Evolutionary conservation across 345 rosid genomes (phyloP).

Genomic region (Salix dunnii): DNA sequence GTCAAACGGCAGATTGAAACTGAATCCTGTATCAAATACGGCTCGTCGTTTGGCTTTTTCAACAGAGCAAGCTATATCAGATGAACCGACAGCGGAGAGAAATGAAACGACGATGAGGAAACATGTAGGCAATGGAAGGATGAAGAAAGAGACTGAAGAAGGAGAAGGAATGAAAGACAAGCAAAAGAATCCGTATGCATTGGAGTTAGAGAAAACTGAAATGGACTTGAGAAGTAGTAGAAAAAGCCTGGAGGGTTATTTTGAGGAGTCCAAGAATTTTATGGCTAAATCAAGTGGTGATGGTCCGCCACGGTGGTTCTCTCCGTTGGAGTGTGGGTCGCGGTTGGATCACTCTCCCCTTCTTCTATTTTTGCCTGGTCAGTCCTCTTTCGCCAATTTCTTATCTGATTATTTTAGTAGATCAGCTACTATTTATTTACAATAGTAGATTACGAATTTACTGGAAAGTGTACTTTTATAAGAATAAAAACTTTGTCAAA

Average conservation of each 20-base stretch:
- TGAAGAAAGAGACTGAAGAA: not conserved
- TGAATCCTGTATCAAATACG: not conserved
- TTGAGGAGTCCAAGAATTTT: slow-evolving; percentile 44
- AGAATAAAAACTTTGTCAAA: too few relatives aligned
- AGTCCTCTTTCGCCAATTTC: slow-evolving; percentile 2
- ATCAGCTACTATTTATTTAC: too few relatives aligned
- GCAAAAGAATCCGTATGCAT: not conserved
- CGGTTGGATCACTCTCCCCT: slow-evolving; percentile 50
- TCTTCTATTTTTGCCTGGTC: slow-evolving; percentile 71
- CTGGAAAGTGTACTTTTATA: too few relatives aligned
- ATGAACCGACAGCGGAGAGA: not conserved
- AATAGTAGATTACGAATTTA: too few relatives aligned
- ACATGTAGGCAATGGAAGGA: not conserved
- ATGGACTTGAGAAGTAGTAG: not conserved
- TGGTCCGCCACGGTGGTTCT: slow-evolving; percentile 73
- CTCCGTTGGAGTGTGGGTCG: slow-evolving; percentile 57
- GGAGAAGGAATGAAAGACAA: not conserved
- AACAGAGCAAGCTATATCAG: not conserved
- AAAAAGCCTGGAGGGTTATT: slow-evolving; percentile 41
- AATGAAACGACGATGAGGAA: too few relatives aligned
- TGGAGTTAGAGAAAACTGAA: not conserved
- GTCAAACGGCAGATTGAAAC: not conserved
- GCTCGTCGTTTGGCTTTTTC: not conserved
- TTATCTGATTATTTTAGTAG: too few relatives aligned
- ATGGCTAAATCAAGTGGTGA: slow-evolving; percentile 40